Evolutionary conservation across 495 filamentous ascomycete genomes (phyloP), one percentile per base, ranked within the genome.

Genomic region (Penicillium ochrochloron): DNA sequence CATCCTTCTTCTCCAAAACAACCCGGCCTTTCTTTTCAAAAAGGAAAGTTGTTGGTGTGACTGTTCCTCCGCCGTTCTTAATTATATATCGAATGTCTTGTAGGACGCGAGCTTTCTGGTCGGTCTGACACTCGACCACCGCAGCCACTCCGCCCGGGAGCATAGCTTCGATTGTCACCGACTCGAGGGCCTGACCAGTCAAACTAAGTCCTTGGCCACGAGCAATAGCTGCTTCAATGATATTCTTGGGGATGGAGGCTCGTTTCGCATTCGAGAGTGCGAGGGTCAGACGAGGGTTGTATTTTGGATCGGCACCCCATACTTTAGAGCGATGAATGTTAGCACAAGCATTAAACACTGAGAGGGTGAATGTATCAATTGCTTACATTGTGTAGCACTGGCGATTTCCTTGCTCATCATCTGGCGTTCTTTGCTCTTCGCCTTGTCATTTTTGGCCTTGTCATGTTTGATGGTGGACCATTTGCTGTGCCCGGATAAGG

Each of bases 391-490:
- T 23, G 82, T 83, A 17, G 86, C 86, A 42, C 64, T 77, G 64
- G 71, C 77, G 25, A 87, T 82, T 52, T 88, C 85, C 61, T 84
- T 79, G 51, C 75, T 74, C 39, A 88, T 62, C 52, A 80, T 74
- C 42, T 80, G 77, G 25, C 77, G 82, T 66, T 82, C 81, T 61
- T 76, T 86, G 73, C 76, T 81, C 70, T 80, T 84, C 14, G 71
- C 76, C 72, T 78, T 79, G 77, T 97, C 94, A 65, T 86, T 86
- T 66, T 87, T 89, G 42, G 86, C 91, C 76, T 99, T 99, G 78
- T 94, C 92, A 73, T 99, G 96, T 66, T 88, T 90, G 77, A 97
- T 97, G 66, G 94, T 95, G 39, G 92, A 91, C 95, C 95, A 99
- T 73, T 90, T 88, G 74, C 87, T 97, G 77, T 97, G 92, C 37